Percentiles rank a stretch among this genome's conserved stretches.
These are phyloP conservation scores for Crepidotus sp. DNA, from an alignment of 1,284 basidiomycete species.

Conservation along the genomic window DNA sequence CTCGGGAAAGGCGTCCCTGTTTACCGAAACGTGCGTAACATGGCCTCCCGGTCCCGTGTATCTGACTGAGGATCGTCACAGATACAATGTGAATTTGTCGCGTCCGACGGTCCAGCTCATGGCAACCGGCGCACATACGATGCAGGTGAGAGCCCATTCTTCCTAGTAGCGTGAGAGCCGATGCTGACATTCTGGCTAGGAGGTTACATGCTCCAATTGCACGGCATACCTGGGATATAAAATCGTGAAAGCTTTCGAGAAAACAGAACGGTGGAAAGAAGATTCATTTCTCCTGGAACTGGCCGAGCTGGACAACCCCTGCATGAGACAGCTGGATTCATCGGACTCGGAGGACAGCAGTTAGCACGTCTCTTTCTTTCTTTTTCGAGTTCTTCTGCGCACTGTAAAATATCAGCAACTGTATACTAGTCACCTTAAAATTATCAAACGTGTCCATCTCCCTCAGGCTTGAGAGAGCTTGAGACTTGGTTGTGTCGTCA, in stretches of 20 bases:
- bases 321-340: conserved; percentile 19
- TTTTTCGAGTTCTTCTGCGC: neutral
- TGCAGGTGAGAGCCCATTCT: neutral
- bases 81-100: conserved; percentile 34
- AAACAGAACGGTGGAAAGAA: conserved; percentile 55
- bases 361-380: conserved; percentile 10
- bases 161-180: neutral
- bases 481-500: too few species aligned
- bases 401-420: conserved; percentile 12
- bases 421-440: conserved; percentile 2
- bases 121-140: conserved; percentile 48
- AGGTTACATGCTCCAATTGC: conserved; percentile 11
- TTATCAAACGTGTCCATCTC: too few species aligned
- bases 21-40: conserved; percentile 39
- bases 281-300: conserved; percentile 49
- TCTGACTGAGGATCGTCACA: conserved; percentile 18
- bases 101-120: conserved; percentile 43
- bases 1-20: conserved; percentile 40
- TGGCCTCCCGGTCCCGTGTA: neutral
- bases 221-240: conserved; percentile 51
- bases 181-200: neutral
- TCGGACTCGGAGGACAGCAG: conserved; percentile 29
- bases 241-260: conserved; percentile 49
- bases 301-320: conserved; percentile 27
- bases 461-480: too few species aligned